A percentile compares a stretch with the other conserved stretches of the same genome.
These are phyloP conservation scores for Colletotrichum agaves DNA, from an alignment of 2,329 filamentous ascomycete species.

Conservation along the genomic window DNA sequence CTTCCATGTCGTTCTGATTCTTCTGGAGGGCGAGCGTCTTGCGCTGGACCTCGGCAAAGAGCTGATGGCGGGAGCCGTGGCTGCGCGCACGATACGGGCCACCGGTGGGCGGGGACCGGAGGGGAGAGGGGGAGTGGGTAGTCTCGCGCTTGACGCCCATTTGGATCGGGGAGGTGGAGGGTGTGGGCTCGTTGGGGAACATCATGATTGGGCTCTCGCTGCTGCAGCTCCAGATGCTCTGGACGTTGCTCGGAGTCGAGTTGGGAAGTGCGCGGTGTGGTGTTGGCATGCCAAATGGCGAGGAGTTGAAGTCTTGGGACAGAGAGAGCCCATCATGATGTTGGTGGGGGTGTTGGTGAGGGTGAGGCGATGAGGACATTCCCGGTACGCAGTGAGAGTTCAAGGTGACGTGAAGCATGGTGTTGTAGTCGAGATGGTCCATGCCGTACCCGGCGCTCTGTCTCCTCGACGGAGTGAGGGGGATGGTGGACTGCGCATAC, in stretches of 20 bases:
- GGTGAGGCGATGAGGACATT: constrained; percentile 34
- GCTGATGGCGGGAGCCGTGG: constrained; percentile 47
- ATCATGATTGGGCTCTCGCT: constrained; percentile 55
- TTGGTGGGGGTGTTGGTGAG: constrained; percentile 8
- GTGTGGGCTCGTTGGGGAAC: constrained; percentile 45
- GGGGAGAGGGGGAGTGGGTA: constrained; percentile 45
- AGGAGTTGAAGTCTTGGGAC: constrained; percentile 37
- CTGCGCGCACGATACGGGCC: constrained; percentile 44
- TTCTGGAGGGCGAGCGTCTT: constrained; percentile 57
- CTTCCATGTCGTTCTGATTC: constrained; percentile 45
- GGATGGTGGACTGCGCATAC: constrained; percentile 20
- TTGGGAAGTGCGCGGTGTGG: constrained; percentile 44
- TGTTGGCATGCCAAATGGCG: constrained; percentile 38
- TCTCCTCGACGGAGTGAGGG: constrained; percentile 34
- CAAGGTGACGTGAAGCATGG: constrained; percentile 47
- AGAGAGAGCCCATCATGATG: constrained; percentile 26
- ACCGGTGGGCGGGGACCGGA: constrained; percentile 46
- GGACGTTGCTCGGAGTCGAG: constrained; percentile 51
- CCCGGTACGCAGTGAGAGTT: constrained; percentile 36
- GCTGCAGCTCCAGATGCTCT: constrained; percentile 52
- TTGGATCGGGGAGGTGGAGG: constrained; percentile 44
- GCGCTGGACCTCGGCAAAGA: constrained; percentile 55
- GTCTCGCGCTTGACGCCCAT: constrained; percentile 51
- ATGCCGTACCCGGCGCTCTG: constrained; percentile 40
- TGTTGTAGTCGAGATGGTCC: constrained; percentile 50